phyloP scores from a whole-genome alignment of 164 flowering plant genomes.

The Vitis amurensis region DNA sequence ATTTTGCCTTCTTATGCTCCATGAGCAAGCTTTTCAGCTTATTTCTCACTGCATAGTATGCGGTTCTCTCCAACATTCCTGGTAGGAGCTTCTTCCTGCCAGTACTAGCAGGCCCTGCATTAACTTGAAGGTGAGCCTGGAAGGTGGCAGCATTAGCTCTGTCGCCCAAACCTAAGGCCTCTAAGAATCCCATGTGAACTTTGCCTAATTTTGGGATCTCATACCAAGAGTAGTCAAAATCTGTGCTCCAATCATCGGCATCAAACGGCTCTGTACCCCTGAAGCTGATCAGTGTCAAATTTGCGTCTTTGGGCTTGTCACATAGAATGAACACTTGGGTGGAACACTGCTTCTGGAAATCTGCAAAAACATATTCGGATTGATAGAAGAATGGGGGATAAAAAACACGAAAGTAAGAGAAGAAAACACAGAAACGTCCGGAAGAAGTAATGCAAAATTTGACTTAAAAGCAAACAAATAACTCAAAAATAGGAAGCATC shows the following conservation, averaged over 20 bases:
- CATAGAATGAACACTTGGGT: conserved; percentile 66
- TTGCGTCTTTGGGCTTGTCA: conserved; percentile 62
- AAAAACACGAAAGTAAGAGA: not conserved
- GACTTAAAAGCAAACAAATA: not conserved
- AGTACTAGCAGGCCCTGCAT: conserved; percentile 2
- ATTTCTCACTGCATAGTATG: conserved; percentile 55
- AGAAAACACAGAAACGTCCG: not conserved
- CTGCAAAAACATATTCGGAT: conserved; percentile 21
- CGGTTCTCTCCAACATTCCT: conserved; percentile 42
- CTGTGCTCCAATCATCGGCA: conserved; percentile 79
- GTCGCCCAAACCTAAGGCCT: conserved; percentile 72
- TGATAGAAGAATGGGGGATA: too few species aligned
- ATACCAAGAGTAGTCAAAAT: conserved; percentile 82
- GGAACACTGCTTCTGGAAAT: conserved; percentile 53
- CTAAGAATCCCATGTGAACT: conserved; percentile 77
- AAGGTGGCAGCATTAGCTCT: conserved; percentile 55
- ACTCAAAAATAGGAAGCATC: not conserved
- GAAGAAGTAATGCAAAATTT: not conserved
- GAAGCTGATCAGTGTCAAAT: conserved; percentile 66
- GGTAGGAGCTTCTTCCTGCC: conserved; percentile 16
- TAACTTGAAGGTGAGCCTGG: conserved; percentile 31
- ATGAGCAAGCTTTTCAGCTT: conserved; percentile 48
- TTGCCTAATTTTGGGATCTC: conserved; percentile 67
- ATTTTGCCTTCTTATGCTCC: conserved; percentile 62
- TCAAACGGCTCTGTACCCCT: conserved; percentile 86